A percentile compares a stretch with the other conserved stretches of the same genome.
Conservation (phyloP, 2,329 filamentous ascomycete species). For the Corniculantispora saksenae region DNA sequence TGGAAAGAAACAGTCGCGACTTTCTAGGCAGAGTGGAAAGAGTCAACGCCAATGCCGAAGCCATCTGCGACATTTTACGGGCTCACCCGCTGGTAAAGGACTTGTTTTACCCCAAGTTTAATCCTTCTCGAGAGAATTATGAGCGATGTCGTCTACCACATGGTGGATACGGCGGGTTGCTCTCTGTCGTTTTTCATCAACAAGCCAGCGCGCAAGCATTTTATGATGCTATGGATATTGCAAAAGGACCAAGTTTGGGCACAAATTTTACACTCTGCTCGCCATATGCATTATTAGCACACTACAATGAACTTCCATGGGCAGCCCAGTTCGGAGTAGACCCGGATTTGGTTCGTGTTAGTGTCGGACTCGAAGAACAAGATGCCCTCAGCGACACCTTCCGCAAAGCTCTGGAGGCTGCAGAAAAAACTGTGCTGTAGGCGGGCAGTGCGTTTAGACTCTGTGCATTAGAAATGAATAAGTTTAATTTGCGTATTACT, state of each 20-base stretch:
- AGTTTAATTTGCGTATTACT: neutral
- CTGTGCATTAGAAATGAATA: neutral
- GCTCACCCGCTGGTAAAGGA: constrained; percentile 66
- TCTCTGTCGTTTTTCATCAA: constrained; percentile 79
- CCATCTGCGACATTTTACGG: constrained; percentile 72
- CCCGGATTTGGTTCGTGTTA: constrained; percentile 77
- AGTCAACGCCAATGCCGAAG: constrained; percentile 83
- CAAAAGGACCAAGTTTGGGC: constrained; percentile 91
- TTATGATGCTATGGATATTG: constrained; percentile 81
- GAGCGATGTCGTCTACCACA: constrained; percentile 72
- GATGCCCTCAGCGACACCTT: constrained; percentile 66
- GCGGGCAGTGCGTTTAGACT: neutral
- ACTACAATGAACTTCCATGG: constrained; percentile 93
- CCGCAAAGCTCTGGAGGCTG: constrained; percentile 66
- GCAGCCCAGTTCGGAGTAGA: constrained; percentile 79
- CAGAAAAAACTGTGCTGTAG: constrained; percentile 30
- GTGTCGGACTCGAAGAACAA: constrained; percentile 84
- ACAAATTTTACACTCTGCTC: constrained; percentile 95
- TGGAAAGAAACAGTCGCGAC: constrained; percentile 94
- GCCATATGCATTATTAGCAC: constrained; percentile 88
- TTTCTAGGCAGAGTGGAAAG: constrained; percentile 80
- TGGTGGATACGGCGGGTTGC: constrained; percentile 85
- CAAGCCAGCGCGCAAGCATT: constrained; percentile 74
- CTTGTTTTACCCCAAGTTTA: constrained; percentile 85
- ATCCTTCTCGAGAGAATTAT: constrained; percentile 69